Conservation (phyloP, 2,329 filamentous ascomycete species). For the Ophiognomonia clavigignenti-juglandacearum region DNA sequence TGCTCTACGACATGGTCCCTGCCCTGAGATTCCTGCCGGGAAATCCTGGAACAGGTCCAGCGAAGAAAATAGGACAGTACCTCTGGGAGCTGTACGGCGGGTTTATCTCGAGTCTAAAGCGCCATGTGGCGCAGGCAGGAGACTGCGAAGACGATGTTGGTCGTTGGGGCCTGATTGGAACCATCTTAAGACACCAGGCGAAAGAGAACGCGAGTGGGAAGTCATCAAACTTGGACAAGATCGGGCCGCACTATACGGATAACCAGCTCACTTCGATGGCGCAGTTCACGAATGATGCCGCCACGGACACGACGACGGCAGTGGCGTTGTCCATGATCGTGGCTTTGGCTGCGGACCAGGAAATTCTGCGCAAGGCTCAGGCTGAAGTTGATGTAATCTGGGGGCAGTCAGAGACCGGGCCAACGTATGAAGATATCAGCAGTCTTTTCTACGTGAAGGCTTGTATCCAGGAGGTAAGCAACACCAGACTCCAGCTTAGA, state of each 20-base stretch:
- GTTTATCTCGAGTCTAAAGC: background rate
- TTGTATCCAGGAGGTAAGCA: constrained; percentile 2
- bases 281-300: background rate
- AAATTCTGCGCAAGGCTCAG: background rate
- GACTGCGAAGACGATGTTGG: background rate
- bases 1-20: background rate
- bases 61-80: background rate
- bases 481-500: background rate
- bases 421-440: background rate
- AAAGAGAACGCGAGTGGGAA: background rate
- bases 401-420: background rate
- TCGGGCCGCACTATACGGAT: background rate
- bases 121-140: background rate
- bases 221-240: background rate
- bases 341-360: background rate
- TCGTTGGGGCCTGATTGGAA: constrained; percentile 4
- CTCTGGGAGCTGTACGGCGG: background rate
- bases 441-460: constrained; percentile 2
- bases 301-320: constrained; percentile 1
- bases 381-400: background rate
- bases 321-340: constrained; percentile 4
- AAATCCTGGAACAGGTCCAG: background rate
- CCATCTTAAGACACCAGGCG: background rate
- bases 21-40: constrained; percentile 2
- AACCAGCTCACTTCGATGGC: background rate